Percentiles rank a stretch among this genome's conserved stretches.
These are phyloP conservation scores for Pseudogymnoascus sp. DNA, from an alignment of 2,329 filamentous ascomycete genomes.

Conservation along the genomic window DNA sequence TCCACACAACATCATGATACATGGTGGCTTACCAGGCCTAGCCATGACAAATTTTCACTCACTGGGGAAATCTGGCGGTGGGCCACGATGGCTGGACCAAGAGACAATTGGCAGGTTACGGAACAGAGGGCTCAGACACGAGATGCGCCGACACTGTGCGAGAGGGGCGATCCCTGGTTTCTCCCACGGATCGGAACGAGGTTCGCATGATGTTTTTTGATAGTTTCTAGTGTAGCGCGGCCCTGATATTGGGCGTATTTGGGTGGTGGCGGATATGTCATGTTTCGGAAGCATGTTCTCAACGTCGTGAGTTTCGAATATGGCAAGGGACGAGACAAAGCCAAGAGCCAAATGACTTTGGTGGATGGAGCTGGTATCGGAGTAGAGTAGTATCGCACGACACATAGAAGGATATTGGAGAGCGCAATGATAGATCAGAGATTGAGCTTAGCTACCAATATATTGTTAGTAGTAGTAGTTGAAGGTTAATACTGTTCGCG, in stretches of 20 bases:
- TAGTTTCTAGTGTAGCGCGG: not conserved
- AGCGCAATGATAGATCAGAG: not conserved
- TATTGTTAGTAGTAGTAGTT: not conserved
- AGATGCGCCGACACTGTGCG: conserved; percentile 1
- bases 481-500: not conserved
- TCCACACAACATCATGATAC: conserved; percentile 9
- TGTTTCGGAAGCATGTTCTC: conserved; percentile 3
- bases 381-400: not conserved
- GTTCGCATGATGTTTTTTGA: conserved; percentile 6
- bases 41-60: not conserved
- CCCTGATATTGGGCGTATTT: not conserved
- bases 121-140: conserved; percentile 2
- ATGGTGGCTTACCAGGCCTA: conserved; percentile 5
- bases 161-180: conserved; percentile 6
- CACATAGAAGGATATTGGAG: not conserved
- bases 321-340: not conserved
- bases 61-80: not conserved
- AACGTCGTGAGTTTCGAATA: conserved; percentile 2
- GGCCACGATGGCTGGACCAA: not conserved
- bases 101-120: conserved; percentile 1
- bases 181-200: not conserved
- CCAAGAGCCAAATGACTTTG: not conserved
- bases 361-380: not conserved
- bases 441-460: not conserved
- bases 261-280: conserved; percentile 2